Conservation (phyloP, 768 basidiomycete genomes). For the Naganishia friedmannii region DNA sequence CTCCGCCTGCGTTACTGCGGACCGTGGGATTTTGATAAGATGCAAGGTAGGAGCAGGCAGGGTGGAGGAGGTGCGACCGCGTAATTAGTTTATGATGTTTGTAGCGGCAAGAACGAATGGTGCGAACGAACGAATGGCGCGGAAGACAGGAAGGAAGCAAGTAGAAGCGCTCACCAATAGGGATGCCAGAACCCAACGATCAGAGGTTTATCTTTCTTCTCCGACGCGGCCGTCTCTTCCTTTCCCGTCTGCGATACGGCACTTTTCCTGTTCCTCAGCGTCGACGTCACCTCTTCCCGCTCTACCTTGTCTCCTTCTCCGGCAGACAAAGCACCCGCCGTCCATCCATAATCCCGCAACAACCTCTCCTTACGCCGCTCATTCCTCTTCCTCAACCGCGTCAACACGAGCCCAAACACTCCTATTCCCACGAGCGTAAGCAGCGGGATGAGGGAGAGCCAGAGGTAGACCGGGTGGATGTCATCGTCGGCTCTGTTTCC, state of each 20-base stretch:
- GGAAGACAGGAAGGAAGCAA: too few species aligned
- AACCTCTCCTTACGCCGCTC: slow-evolving; percentile 33
- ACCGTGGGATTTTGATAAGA: background rate
- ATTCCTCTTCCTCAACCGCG: slow-evolving; percentile 36
- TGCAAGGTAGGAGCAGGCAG: too few species aligned
- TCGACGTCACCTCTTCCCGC: background rate
- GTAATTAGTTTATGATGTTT: too few species aligned
- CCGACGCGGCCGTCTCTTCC: background rate
- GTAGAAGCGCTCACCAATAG: slow-evolving; percentile 68
- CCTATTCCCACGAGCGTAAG: slow-evolving; percentile 35
- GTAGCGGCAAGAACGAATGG: background rate
- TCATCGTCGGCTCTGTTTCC: background rate
- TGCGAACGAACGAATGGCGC: too few species aligned
- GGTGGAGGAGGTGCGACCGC: too few species aligned
- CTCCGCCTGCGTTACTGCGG: slow-evolving; percentile 86
- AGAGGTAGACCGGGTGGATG: slow-evolving; percentile 11
- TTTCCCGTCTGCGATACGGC: background rate
- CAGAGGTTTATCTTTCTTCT: slow-evolving; percentile 22
- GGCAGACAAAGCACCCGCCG: background rate
- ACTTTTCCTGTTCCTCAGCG: slow-evolving; percentile 10
- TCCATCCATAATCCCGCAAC: slow-evolving; percentile 33
- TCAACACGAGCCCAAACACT: slow-evolving; percentile 27
- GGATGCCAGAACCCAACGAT: slow-evolving; percentile 90
- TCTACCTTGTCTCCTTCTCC: background rate
- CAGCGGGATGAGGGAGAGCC: slow-evolving; percentile 37